Evolutionary conservation across 805 yeast genomes (phyloP).

Genomic region (Saccharomycopsis selenospora): DNA sequence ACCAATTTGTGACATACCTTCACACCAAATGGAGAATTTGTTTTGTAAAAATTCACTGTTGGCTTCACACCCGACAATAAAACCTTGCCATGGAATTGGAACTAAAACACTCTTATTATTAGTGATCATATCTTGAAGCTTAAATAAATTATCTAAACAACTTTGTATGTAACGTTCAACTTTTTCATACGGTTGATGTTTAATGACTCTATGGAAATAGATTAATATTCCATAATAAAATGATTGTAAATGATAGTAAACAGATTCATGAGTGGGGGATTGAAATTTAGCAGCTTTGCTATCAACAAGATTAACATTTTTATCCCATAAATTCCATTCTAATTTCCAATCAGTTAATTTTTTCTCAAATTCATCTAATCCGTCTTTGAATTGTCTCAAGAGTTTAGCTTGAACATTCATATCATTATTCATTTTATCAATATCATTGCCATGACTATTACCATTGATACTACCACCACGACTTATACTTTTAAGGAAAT

Average conservation of each 20-base stretch:
- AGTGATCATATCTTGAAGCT: slow-evolving; percentile 50
- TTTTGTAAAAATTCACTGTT: slow-evolving; percentile 48
- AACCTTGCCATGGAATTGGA: slow-evolving; percentile 85
- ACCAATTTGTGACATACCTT: slow-evolving; percentile 27
- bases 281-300: not conserved
- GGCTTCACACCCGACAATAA: slow-evolving; percentile 72
- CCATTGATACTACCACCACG: slow-evolving; percentile 6
- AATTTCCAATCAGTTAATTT: slow-evolving; percentile 58
- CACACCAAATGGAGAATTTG: slow-evolving; percentile 60
- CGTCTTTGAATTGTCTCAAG: slow-evolving; percentile 8
- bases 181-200: slow-evolving; percentile 47
- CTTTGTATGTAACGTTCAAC: slow-evolving; percentile 51
- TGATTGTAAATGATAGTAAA: slow-evolving; percentile 73
- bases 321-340: slow-evolving; percentile 57
- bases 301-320: not conserved
- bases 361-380: slow-evolving; percentile 1
- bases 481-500: slow-evolving; percentile 24
- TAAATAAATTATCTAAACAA: slow-evolving; percentile 57
- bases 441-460: slow-evolving; percentile 17
- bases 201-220: slow-evolving; percentile 43
- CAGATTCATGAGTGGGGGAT: slow-evolving; percentile 47
- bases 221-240: slow-evolving; percentile 67
- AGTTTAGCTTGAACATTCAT: not conserved
- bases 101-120: slow-evolving; percentile 46
- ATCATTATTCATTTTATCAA: slow-evolving; percentile 16